Conservation (phyloP, 495 filamentous ascomycete genomes). For the Physcia stellaris region DNA sequence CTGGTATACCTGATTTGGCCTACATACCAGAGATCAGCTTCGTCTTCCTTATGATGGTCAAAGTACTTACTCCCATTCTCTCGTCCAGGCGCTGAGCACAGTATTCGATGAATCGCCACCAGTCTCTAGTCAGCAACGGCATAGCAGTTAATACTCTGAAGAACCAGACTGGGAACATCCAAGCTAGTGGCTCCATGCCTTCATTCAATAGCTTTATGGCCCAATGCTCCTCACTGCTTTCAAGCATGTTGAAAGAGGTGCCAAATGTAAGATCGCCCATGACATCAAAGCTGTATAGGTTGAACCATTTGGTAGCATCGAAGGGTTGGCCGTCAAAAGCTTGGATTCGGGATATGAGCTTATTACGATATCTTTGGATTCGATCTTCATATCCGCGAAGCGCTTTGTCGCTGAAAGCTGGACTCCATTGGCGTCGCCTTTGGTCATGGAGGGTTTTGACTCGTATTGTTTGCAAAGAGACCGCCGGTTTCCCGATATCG, state of each 20-base stretch:
- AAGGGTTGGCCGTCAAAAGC: constrained; percentile 9
- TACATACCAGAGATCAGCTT: constrained; percentile 10
- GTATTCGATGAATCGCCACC: constrained; percentile 16
- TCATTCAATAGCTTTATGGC: constrained; percentile 16
- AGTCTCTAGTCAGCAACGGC: constrained; percentile 18
- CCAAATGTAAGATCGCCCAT: constrained; percentile 36
- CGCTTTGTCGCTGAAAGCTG: constrained; percentile 22
- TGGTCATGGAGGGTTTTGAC: constrained; percentile 21
- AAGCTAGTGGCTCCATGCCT: constrained; percentile 23
- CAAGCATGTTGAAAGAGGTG: constrained; percentile 30
- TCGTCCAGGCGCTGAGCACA: constrained; percentile 16
- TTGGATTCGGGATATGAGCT: constrained; percentile 15
- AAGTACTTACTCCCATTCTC: constrained; percentile 9
- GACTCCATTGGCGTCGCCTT: constrained; percentile 25
- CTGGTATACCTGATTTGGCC: constrained; percentile 15
- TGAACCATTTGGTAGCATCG: constrained; percentile 28
- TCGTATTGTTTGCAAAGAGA: constrained; percentile 23
- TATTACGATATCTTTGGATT: constrained; percentile 12
- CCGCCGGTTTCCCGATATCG: constrained; percentile 16
- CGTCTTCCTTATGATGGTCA: background rate
- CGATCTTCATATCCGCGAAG: constrained; percentile 21
- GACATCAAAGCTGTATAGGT: constrained; percentile 33
- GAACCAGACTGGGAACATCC: constrained; percentile 27
- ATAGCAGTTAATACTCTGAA: constrained; percentile 21
- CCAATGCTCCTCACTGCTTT: constrained; percentile 19